Evolutionary conservation across 2,329 filamentous ascomycete species (phyloP), one percentile per base, ranked within the genome.

Genomic region (Lomentospora prolificans): DNA sequence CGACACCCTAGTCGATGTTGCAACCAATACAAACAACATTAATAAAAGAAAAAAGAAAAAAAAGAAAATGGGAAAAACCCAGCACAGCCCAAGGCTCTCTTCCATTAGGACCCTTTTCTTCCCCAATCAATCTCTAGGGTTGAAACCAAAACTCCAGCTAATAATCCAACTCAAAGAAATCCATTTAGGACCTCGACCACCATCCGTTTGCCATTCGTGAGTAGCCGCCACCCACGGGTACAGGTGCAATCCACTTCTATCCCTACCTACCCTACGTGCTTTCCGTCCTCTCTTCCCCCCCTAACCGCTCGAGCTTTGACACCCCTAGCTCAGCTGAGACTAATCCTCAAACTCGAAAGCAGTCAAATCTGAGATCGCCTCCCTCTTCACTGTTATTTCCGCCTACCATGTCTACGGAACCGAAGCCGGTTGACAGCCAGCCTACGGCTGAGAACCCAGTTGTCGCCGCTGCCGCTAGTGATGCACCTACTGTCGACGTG

Each of bases 401-500:
- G 36, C 36, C 36, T 17, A 41, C 19, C 36, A 48, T 48, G 44
- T 48, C 44, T 22, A 10, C 44, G 17, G 44, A 48, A 9, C 44
- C 19, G 17, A 48, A 48, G 9, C 4, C 22, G 4, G 44, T 25
- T 19, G 44, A 48, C 10, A 48, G 12, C 44, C 44, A 48, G 3
- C 24, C 52, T 28, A n/a, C 52, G 8, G 31, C 22, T 1, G 30
- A 39, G 28, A 30, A 14, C 17, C 30, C n/a, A n/a, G n/a, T 19
- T 14, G 27, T 25, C 28, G 25, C 53, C 46, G 27, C 48, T 48
- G 41, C 25, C n/a, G 46, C 50, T 36, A 44, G 50, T 36, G 41
- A 53, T 33, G n/a, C 52, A 24, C 46, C 56, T 46, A 51, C 56
- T 28, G 51, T 55, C 7, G 57, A 54, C 50, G 57, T 55, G 14